phyloP scores from a whole-genome alignment of 305 asterid species.

The Withania somnifera region DNA sequence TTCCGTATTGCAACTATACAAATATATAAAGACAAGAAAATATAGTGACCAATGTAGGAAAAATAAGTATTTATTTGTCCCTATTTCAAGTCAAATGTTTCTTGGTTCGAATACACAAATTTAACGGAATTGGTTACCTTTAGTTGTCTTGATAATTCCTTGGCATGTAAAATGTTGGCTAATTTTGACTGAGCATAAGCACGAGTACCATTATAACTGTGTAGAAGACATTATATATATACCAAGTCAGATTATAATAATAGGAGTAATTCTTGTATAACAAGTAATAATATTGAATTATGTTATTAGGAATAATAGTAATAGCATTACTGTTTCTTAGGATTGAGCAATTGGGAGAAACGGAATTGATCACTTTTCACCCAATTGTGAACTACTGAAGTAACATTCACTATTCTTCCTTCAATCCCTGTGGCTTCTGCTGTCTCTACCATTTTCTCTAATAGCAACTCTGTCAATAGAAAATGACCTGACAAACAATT shows the following conservation, averaged over 20 bases:
- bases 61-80: background rate
- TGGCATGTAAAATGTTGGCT: constrained; percentile 85
- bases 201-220: constrained; percentile 76
- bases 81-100: background rate
- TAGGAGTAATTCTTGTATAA: background rate
- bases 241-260: background rate
- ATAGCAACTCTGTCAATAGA: constrained; percentile 64
- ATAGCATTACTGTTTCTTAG: constrained; percentile 47
- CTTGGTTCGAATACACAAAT: too few species aligned
- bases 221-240: background rate
- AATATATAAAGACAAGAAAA: background rate
- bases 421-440: constrained; percentile 50
- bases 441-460: constrained; percentile 78
- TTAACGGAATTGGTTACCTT: constrained; percentile 42
- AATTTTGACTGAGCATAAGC: constrained; percentile 88
- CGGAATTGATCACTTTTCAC: constrained; percentile 41
- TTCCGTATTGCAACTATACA: background rate
- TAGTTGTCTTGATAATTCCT: constrained; percentile 73
- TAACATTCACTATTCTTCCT: constrained; percentile 87
- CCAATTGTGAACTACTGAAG: constrained; percentile 91
- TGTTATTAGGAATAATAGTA: background rate
- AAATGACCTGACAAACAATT: constrained; percentile 58
- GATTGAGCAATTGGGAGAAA: constrained; percentile 60
- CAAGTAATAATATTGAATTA: background rate
- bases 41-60: background rate